These are phyloP conservation scores for Daldinia vernicosa DNA, from an alignment of 495 filamentous ascomycete species.

Conservation along the genomic window DNA sequence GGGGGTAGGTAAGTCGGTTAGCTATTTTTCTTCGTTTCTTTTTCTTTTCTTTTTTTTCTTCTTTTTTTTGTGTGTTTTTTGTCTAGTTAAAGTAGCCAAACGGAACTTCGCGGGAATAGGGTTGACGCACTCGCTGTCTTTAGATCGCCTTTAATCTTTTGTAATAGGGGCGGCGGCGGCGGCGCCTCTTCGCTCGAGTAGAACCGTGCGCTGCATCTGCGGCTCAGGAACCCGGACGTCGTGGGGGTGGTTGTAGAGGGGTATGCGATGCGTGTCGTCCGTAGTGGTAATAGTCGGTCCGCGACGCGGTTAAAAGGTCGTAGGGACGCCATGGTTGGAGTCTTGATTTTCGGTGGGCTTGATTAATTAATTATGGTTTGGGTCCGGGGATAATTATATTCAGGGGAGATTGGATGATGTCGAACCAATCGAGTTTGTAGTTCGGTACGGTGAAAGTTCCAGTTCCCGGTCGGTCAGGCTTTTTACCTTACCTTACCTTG, in stretches of 20 bases:
- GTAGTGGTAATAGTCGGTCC: constrained; percentile 14
- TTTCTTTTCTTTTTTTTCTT: too few relatives aligned
- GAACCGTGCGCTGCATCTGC: constrained; percentile 33
- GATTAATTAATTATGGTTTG: constrained; percentile 16
- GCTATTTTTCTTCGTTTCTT: background rate
- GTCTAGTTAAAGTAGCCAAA: too few relatives aligned
- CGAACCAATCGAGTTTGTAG: constrained; percentile 29
- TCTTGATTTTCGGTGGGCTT: background rate
- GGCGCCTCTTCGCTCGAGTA: constrained; percentile 50
- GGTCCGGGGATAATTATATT: constrained; percentile 33
- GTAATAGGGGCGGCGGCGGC: constrained; percentile 51
- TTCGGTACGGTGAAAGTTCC: constrained; percentile 35
- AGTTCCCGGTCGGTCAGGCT: constrained; percentile 26
- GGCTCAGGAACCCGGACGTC: constrained; percentile 12
- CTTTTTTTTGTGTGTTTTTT: too few relatives aligned
- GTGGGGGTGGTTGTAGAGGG: constrained; percentile 1
- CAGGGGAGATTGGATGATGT: constrained; percentile 27
- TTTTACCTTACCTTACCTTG: constrained; percentile 10
- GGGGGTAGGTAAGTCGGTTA: background rate
- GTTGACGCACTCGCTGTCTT: constrained; percentile 59
- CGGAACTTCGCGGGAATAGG: background rate
- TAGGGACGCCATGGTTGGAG: constrained; percentile 26
- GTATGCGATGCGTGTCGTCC: constrained; percentile 21
- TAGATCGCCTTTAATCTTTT: constrained; percentile 63
- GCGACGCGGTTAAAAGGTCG: constrained; percentile 25